These are phyloP conservation scores for Sphagnum contortum DNA, from an alignment of 225 moss, liverwort and hornwort species.

Conservation along the genomic window DNA sequence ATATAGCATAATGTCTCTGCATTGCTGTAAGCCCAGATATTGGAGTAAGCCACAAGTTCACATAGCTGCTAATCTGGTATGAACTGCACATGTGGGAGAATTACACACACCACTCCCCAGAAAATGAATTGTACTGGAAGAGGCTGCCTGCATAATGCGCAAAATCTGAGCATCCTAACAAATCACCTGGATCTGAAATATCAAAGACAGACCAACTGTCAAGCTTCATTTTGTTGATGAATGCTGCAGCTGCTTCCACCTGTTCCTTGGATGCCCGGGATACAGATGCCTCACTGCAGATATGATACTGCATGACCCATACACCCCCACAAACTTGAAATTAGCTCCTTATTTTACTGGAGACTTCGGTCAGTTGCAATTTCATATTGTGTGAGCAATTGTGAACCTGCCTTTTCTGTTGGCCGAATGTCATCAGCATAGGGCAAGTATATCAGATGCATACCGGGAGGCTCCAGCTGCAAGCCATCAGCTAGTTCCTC, in stretches of 20 bases:
- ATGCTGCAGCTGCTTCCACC: slow-evolving; percentile 56
- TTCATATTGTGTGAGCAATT: not conserved
- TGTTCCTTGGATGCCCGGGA: slow-evolving; percentile 49
- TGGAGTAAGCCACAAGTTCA: too few species aligned
- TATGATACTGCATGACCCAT: slow-evolving; percentile 52
- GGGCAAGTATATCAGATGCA: slow-evolving; percentile 91
- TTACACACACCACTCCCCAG: too few species aligned
- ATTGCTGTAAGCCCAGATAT: slow-evolving; percentile 34
- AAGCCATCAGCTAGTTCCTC: slow-evolving; percentile 12
- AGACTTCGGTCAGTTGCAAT: not conserved
- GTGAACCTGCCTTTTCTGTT: slow-evolving; percentile 68
- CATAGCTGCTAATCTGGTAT: not conserved
- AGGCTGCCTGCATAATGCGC: too few species aligned
- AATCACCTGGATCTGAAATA: slow-evolving; percentile 73
- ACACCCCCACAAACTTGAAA: not conserved
- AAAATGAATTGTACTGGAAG: too few species aligned
- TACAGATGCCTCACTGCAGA: slow-evolving; percentile 38
- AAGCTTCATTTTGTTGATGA: slow-evolving; percentile 49
- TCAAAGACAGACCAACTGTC: slow-evolving; percentile 49
- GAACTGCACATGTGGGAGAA: too few species aligned
- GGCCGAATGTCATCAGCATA: slow-evolving; percentile 96
- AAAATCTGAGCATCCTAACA: too few species aligned
- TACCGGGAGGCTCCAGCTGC: slow-evolving; percentile 66
- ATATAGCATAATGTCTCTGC: slow-evolving; percentile 72
- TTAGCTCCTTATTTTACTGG: too few species aligned